Conservation (phyloP, 1,284 basidiomycete genomes). For the Trametes hirsuta region DNA sequence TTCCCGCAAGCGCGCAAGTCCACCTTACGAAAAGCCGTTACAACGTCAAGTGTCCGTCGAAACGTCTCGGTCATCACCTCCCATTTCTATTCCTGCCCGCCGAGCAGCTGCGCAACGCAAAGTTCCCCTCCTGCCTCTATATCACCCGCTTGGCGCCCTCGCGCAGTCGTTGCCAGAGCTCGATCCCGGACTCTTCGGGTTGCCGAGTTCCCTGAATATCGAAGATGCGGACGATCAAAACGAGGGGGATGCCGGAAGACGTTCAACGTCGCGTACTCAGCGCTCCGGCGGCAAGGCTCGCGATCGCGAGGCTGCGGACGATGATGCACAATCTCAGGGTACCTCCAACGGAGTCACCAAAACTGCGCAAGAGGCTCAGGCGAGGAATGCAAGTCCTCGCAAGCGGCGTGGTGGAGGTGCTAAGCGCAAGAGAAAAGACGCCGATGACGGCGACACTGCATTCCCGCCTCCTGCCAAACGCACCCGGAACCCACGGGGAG, state of each 20-base stretch:
- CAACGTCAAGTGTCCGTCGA: conserved; percentile 13
- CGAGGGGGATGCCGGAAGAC: conserved; percentile 43
- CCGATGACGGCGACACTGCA: conserved; percentile 63
- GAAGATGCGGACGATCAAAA: conserved; percentile 35
- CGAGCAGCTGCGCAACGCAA: conserved; percentile 29
- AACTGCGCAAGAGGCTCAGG: conserved; percentile 14
- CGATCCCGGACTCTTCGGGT: conserved; percentile 58
- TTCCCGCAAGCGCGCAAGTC: conserved; percentile 15
- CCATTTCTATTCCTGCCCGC: conserved; percentile 1
- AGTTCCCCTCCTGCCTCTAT: conserved; percentile 62
- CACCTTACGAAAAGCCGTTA: conserved; percentile 14
- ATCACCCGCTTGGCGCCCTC: conserved; percentile 67
- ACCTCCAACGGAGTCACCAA: conserved; percentile 16
- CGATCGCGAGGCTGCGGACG: conserved; percentile 44
- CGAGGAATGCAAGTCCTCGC: conserved; percentile 36
- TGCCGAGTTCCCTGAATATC: conserved; percentile 37
- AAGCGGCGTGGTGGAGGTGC: conserved; percentile 43
- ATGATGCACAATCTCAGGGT: conserved; percentile 23
- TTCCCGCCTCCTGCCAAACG: conserved; percentile 75
- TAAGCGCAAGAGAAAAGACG: conserved; percentile 62
- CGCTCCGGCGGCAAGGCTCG: conserved; percentile 56
- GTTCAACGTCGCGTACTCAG: conserved; percentile 51
- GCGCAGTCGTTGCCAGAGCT: conserved; percentile 70
- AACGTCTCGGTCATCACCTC: conserved; percentile 4
- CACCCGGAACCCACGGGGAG: conserved; percentile 52